A percentile compares a stretch with the other conserved stretches of the same genome.
phyloP scores from a whole-genome alignment of 2,329 filamentous ascomycete genomes.

The Trichoderma sp. region DNA sequence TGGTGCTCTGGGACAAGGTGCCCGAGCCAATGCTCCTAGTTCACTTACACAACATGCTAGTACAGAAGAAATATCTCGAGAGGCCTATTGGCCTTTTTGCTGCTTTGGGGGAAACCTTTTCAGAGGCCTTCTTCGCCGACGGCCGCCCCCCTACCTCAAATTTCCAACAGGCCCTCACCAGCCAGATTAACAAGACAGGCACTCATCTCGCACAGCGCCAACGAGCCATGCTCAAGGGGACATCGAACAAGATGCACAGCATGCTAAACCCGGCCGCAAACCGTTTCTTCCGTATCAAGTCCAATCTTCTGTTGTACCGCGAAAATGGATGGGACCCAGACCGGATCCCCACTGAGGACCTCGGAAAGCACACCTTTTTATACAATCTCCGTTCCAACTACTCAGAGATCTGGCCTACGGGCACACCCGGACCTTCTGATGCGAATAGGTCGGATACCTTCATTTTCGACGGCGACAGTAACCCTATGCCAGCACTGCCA shows the following conservation, averaged over 20 bases:
- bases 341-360: background rate
- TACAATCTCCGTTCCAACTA: background rate
- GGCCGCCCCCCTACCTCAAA: background rate
- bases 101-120: background rate
- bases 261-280: background rate
- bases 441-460: background rate
- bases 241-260: background rate
- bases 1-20: background rate
- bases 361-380: background rate
- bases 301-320: background rate
- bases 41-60: background rate
- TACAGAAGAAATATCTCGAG: background rate
- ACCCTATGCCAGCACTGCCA: background rate
- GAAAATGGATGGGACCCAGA: background rate
- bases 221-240: background rate
- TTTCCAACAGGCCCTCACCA: background rate
- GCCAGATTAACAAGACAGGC: background rate
- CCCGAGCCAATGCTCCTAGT: background rate
- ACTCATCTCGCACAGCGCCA: background rate
- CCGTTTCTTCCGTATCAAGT: background rate
- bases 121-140: background rate
- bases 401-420: background rate
- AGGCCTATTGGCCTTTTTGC: background rate
- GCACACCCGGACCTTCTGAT: background rate
- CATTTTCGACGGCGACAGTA: background rate